phyloP scores from a whole-genome alignment of 2,329 filamentous ascomycete species.

The Aulographum hederae region DNA sequence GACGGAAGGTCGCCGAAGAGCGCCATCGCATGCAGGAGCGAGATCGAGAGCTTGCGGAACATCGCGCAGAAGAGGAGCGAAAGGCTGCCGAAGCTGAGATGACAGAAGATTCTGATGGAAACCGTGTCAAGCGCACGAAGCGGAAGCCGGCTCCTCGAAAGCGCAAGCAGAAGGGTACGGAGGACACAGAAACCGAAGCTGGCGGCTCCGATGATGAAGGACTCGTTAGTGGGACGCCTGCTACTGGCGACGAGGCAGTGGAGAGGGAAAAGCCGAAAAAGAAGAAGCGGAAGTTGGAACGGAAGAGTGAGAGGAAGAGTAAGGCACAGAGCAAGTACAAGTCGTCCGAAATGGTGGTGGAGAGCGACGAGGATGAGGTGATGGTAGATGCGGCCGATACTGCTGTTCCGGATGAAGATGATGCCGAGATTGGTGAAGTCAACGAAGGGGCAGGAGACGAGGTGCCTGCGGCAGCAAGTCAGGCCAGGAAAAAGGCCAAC shows the following conservation, averaged over 20 bases:
- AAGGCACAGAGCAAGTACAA: slow-evolving; percentile 51
- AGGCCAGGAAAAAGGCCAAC: slow-evolving; percentile 13
- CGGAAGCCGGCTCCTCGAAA: slow-evolving; percentile 21
- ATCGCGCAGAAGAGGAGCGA: slow-evolving; percentile 52
- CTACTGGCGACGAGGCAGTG: slow-evolving; percentile 30
- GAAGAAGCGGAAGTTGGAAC: slow-evolving; percentile 42
- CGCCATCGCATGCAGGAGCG: slow-evolving; percentile 62
- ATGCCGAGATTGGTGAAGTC: slow-evolving; percentile 1
- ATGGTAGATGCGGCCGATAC: slow-evolving; percentile 6
- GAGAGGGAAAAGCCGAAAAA: slow-evolving; percentile 37
- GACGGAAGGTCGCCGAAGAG: slow-evolving; percentile 63
- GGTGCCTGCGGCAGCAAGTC: slow-evolving; percentile 9
- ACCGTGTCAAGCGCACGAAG: slow-evolving; percentile 59
- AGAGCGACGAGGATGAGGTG: slow-evolving; percentile 36
- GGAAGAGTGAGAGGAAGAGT: slow-evolving; percentile 24
- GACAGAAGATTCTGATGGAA: slow-evolving; percentile 60
- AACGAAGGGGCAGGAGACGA: slow-evolving; percentile 9
- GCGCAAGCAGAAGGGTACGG: slow-evolving; percentile 44
- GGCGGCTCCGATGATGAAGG: slow-evolving; percentile 13
- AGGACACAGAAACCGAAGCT: slow-evolving; percentile 16
- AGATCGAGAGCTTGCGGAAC: slow-evolving; percentile 51
- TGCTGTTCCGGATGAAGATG: slow-evolving; percentile 11
- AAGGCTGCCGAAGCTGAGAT: slow-evolving; percentile 46
- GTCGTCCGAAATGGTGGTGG: slow-evolving; percentile 66
- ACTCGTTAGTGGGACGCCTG: slow-evolving; percentile 11